Conservation (phyloP, 345 rosid genomes). For the Lumnitzera racemosa region DNA sequence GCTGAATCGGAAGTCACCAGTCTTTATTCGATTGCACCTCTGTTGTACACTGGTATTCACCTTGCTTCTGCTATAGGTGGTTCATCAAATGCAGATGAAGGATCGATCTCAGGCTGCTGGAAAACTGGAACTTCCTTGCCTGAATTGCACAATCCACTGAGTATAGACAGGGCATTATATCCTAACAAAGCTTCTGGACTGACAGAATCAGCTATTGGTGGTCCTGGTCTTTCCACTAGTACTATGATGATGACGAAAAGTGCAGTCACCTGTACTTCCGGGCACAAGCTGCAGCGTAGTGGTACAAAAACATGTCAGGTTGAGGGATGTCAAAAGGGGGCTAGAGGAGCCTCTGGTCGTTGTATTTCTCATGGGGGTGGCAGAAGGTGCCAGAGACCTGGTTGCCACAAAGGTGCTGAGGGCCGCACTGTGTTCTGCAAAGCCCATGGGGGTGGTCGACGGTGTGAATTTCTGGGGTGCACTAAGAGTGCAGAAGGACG, state of each 20-base stretch:
- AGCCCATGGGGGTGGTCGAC: constrained; percentile 97
- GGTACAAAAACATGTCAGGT: constrained; percentile 66
- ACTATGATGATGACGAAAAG: constrained; percentile 49
- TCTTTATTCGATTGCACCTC: constrained; percentile 27
- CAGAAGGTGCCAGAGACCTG: constrained; percentile 80
- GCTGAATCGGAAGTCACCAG: constrained; percentile 65
- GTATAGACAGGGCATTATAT: constrained; percentile 37
- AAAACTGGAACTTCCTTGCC: constrained; percentile 30
- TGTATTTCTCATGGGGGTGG: constrained; percentile 99
- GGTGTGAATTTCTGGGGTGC: constrained; percentile 94
- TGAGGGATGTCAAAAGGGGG: constrained; percentile 97
- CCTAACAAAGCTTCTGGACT: constrained; percentile 29
- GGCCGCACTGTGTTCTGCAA: constrained; percentile 95
- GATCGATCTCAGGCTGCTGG: constrained; percentile 36
- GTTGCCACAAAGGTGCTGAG: constrained; percentile 96
- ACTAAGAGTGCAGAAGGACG: constrained; percentile 99
- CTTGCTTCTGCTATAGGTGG: constrained; percentile 25
- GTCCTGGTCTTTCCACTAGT: constrained; percentile 57
- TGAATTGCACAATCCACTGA: constrained; percentile 26
- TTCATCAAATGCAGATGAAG: constrained; percentile 35
- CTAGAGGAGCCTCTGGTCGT: constrained; percentile 96
- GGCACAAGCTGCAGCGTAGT: constrained; percentile 47
- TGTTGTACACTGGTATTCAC: constrained; percentile 30
- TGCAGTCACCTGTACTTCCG: constrained; percentile 77
- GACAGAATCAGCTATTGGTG: constrained; percentile 21